Evolutionary conservation across 73 alveolate genomes (phyloP).

Genomic region (Tetrahymena thermophila): DNA sequence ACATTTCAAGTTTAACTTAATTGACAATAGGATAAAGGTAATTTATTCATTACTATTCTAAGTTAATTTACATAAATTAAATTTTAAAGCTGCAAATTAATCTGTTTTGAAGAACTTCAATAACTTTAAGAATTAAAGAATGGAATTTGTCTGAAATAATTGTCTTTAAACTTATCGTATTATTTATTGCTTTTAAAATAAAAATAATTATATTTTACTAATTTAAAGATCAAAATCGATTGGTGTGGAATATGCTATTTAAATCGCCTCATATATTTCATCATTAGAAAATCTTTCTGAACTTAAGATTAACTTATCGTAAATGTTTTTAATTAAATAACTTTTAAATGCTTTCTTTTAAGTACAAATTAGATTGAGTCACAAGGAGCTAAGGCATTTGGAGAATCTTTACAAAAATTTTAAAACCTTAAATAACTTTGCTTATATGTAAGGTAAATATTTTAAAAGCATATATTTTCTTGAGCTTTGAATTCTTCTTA

Average conservation of each 20-base stretch:
- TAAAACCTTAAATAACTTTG: not conserved
- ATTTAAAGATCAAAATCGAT: not conserved
- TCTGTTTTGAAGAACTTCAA: not conserved
- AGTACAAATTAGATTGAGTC: not conserved
- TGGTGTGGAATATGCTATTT: not conserved
- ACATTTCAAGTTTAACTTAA: not conserved
- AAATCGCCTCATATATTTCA: not conserved
- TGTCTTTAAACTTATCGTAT: not conserved
- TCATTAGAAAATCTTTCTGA: not conserved
- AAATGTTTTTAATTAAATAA: not conserved
- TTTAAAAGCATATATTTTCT: not conserved
- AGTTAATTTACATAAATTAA: not conserved
- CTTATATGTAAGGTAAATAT: not conserved
- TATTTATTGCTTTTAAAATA: too few relatives aligned
- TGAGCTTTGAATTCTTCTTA: not conserved
- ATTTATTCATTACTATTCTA: not conserved
- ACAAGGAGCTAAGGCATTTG: not conserved
- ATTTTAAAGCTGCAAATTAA: not conserved
- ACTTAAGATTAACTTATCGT: not conserved
- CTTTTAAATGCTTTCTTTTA: not conserved
- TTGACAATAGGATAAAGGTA: not conserved
- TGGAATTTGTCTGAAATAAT: not conserved
- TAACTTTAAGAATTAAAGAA: not conserved
- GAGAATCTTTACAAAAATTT: not conserved
- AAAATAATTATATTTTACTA: too few relatives aligned